Conservation (phyloP, 768 basidiomycete species). For the Leccinum olivaceopallidum region DNA sequence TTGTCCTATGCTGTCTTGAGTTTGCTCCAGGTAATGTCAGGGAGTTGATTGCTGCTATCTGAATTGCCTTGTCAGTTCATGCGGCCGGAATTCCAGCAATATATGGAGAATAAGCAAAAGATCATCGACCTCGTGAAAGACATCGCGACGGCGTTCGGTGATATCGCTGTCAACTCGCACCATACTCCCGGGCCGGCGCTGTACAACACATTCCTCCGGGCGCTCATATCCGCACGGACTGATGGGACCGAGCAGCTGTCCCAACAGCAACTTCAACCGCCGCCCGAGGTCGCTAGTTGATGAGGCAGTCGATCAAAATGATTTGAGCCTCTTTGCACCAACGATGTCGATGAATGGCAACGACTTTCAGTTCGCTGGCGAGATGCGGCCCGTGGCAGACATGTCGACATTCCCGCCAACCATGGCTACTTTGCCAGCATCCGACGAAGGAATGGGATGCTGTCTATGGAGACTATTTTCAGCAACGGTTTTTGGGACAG, state of each 20-base stretch:
- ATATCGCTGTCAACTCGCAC: slow-evolving; percentile 69
- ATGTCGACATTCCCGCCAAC: slow-evolving; percentile 88
- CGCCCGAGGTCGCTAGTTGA: slow-evolving; percentile 20
- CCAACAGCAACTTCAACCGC: slow-evolving; percentile 26
- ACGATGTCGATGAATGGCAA: slow-evolving; percentile 26
- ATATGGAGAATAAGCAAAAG: slow-evolving; percentile 71
- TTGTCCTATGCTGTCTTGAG: slow-evolving; percentile 92
- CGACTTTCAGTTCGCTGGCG: slow-evolving; percentile 73
- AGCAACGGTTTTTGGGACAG: slow-evolving; percentile 86
- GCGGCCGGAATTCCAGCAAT: slow-evolving; percentile 79
- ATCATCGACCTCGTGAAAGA: slow-evolving; percentile 74
- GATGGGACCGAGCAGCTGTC: slow-evolving; percentile 29
- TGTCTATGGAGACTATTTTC: slow-evolving; percentile 84
- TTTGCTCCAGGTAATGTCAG: slow-evolving; percentile 71
- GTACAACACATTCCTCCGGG: slow-evolving; percentile 81
- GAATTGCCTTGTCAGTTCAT: slow-evolving; percentile 54
- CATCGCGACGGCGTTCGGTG: slow-evolving; percentile 78
- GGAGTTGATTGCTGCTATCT: slow-evolving; percentile 6
- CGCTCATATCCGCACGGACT: slow-evolving; percentile 61
- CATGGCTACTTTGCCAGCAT: slow-evolving; percentile 57
- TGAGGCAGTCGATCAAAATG: slow-evolving; percentile 24
- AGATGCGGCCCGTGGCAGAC: slow-evolving; percentile 84
- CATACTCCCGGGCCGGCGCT: slow-evolving; percentile 80
- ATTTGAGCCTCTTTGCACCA: slow-evolving; percentile 31
- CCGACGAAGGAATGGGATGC: slow-evolving; percentile 43